phyloP scores from a whole-genome alignment of 23 red algal species.

The Gracilariopsis chorda region DNA sequence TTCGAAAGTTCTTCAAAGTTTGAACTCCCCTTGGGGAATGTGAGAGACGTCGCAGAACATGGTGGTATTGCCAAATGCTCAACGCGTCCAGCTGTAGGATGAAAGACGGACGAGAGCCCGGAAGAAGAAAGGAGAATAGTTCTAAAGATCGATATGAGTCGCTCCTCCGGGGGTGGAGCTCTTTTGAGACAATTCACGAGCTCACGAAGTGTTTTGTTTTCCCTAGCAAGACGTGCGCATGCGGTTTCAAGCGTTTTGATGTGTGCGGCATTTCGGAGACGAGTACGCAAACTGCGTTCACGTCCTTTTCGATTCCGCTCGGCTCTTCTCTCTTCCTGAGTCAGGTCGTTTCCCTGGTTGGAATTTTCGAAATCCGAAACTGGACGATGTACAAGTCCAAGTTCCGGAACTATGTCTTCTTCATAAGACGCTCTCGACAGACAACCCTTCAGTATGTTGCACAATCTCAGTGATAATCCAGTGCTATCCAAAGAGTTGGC shows the following conservation, averaged over 20 bases:
- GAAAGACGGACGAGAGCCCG: background rate
- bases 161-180: background rate
- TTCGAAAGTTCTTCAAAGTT: background rate
- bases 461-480: background rate
- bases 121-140: background rate
- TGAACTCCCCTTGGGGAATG: background rate
- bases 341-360: background rate
- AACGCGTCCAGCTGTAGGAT: background rate
- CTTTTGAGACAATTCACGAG: background rate
- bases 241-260: conserved; percentile 5
- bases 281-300: conserved; percentile 51
- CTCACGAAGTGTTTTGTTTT: conserved; percentile 29
- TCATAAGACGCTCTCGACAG: background rate
- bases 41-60: background rate
- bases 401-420: background rate
- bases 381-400: background rate
- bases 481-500: background rate
- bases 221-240: background rate
- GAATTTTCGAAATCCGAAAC: background rate
- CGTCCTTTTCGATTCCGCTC: conserved; percentile 41
- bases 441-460: background rate
- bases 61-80: background rate
- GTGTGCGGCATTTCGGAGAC: conserved; percentile 21
- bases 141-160: background rate
- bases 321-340: conserved; percentile 22